Evolutionary conservation across 805 yeast genomes (phyloP).

Genomic region (Candida patagonica): DNA sequence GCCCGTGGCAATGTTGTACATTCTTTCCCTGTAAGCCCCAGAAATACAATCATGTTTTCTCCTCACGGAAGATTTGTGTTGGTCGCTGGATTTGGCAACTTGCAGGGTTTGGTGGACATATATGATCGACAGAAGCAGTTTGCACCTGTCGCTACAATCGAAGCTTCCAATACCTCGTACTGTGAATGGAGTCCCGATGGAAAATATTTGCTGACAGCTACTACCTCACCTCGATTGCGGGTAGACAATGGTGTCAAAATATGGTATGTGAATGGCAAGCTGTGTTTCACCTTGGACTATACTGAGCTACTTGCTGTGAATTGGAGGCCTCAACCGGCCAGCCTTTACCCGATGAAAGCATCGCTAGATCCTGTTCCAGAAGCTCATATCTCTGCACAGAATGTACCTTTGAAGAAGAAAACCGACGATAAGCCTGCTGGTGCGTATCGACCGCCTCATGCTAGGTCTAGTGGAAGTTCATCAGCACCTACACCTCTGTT

Average conservation of each 20-base stretch:
- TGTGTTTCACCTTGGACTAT: slow-evolving; percentile 70
- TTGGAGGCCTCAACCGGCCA: slow-evolving; percentile 67
- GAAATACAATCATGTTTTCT: slow-evolving; percentile 83
- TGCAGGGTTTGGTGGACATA: slow-evolving; percentile 93
- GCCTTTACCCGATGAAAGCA: slow-evolving; percentile 45
- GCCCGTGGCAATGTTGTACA: slow-evolving; percentile 83
- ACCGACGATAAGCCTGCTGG: slow-evolving; percentile 52
- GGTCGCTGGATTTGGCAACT: slow-evolving; percentile 96
- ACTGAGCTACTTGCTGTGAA: slow-evolving; percentile 69
- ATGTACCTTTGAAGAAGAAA: slow-evolving; percentile 24
- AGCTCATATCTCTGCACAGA: slow-evolving; percentile 59
- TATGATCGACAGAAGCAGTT: slow-evolving; percentile 87
- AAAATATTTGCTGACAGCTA: slow-evolving; percentile 83
- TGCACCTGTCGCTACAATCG: slow-evolving; percentile 66
- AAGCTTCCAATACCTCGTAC: slow-evolving; percentile 91
- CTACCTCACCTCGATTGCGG: slow-evolving; percentile 92
- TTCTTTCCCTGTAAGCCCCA: slow-evolving; percentile 75
- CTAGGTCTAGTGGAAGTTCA: slow-evolving; percentile 40
- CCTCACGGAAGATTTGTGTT: slow-evolving; percentile 88
- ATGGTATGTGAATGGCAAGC: slow-evolving; percentile 85
- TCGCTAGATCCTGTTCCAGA: slow-evolving; percentile 40
- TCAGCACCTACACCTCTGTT: slow-evolving; percentile 24
- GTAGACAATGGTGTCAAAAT: slow-evolving; percentile 92
- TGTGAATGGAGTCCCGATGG: slow-evolving; percentile 99
- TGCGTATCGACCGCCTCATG: slow-evolving; percentile 97